Base-by-base conservation (phyloP, 768 basidiomycete genomes). In the Mycena chlorophos region DNA sequence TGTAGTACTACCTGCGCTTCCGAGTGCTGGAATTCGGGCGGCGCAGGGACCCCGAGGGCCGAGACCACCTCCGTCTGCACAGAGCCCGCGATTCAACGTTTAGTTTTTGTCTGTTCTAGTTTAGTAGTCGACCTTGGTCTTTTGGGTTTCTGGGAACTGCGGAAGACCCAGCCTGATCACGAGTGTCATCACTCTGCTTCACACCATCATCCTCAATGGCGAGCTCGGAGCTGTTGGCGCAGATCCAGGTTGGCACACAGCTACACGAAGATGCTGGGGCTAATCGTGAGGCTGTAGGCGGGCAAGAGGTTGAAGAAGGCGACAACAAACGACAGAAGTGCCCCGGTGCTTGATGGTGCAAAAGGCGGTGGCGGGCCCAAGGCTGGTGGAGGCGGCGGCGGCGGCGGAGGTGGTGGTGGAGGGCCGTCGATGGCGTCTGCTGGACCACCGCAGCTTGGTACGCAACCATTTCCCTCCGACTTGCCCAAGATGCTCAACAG, bases 251-350 rank as follows among this genome's bases (percentile, higher is more conserved):
- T 34, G 8, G 51, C 38, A n/a, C n/a, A n/a, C n/a, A 28, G 38
- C 43, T 30, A 8, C n/a, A 8, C n/a, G 3, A 17, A 25, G 16
- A 38, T 29, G 6, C 17, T 23, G 14, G 6, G n/a, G 25, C 42
- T 23, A 43, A 40, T 13, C 39, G 23, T 25, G 27, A 10, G 22
- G 40, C 28, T 94, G 34, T 91, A 94, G 71, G 80, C 86, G 0
- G 93, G 94, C 26, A 93, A 82, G 72, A 81, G 55, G 55, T 78
- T 97, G 52, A 94, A 87, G 76, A 96, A 94, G 70, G 74, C 89
- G 3, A 80, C 81, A 52, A 96, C 91, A 2, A 81, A 86, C 77
- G 94, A 96, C 68, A 79, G 89, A 30, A 93, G 91, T 72, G 83
- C 76, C 8, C 89, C 91, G 3, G 6, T 51, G 0, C 28, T 93